phyloP scores from a whole-genome alignment of 139 green algal species.

The Coccomyxa sp. region DNA sequence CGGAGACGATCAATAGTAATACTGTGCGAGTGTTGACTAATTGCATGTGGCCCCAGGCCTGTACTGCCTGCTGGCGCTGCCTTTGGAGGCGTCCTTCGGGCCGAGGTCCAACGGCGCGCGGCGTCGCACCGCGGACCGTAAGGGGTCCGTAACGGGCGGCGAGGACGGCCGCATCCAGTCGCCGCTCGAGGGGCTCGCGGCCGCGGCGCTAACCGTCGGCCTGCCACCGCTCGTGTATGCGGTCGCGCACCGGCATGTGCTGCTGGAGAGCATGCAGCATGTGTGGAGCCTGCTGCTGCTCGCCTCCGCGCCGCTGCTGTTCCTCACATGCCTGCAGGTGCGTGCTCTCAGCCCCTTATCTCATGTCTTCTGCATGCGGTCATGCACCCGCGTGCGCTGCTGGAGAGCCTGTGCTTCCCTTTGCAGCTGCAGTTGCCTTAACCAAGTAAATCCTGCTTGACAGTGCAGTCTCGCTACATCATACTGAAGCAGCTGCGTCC shows the following conservation, averaged over 20 bases:
- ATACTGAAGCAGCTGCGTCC: no score
- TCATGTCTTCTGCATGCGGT: conserved; percentile 52
- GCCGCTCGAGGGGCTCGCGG: conserved; percentile 38
- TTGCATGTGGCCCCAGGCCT: conserved; percentile 12
- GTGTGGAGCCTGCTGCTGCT: conserved; percentile 73
- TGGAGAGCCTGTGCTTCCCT: conserved; percentile 15
- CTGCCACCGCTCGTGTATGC: conserved; percentile 62
- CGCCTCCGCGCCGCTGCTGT: conserved; percentile 42
- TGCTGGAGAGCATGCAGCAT: conserved; percentile 46
- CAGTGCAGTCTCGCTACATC: no score
- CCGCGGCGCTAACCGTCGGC: conserved; percentile 42
- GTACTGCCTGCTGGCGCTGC: conserved; percentile 70
- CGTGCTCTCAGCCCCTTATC: neutral
- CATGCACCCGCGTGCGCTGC: conserved; percentile 51
- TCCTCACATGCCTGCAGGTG: conserved; percentile 47
- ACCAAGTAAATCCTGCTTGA: no score
- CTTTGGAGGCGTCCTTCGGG: conserved; percentile 76
- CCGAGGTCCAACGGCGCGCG: neutral
- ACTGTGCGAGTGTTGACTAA: neutral
- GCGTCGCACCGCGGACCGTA: neutral
- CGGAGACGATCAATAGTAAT: no score
- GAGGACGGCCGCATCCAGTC: conserved; percentile 30
- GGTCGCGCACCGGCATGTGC: conserved; percentile 50
- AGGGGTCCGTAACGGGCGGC: conserved; percentile 11
- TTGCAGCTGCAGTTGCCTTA: no score